phyloP scores from a whole-genome alignment of 139 green algal genomes.

The Desmodesmus armatus region DNA sequence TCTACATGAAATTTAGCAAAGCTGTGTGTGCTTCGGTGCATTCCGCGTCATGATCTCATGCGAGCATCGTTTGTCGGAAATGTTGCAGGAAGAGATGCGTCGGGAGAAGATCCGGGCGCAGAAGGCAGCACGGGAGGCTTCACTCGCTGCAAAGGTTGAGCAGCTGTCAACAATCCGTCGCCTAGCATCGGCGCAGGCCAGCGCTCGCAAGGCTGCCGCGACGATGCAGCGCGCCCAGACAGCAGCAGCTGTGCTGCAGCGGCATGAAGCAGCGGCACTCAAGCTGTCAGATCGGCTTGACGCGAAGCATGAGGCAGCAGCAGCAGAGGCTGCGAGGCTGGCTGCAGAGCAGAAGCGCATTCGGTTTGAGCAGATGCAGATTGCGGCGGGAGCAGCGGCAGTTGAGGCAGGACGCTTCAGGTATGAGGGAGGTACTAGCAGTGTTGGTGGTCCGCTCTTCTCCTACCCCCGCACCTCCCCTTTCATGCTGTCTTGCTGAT shows the following conservation, averaged over 20 bases:
- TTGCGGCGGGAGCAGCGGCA: slow-evolving; percentile 50
- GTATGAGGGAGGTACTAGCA: neutral
- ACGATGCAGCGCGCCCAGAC: neutral
- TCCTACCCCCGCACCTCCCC: neutral
- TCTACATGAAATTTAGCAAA: too few species aligned
- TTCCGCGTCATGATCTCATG: too few species aligned
- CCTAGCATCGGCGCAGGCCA: slow-evolving; percentile 39
- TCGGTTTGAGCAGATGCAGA: slow-evolving; percentile 72
- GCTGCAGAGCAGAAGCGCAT: slow-evolving; percentile 62
- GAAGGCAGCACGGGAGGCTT: slow-evolving; percentile 61
- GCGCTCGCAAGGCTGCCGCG: slow-evolving; percentile 33
- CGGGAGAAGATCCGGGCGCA: slow-evolving; percentile 58
- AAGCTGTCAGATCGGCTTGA: slow-evolving; percentile 60
- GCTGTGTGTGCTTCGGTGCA: too few species aligned
- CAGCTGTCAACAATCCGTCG: slow-evolving; percentile 65
- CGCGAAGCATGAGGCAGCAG: slow-evolving; percentile 55
- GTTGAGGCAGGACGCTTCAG: slow-evolving; percentile 38
- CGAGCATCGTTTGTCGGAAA: too few species aligned
- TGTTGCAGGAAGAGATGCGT: slow-evolving; percentile 68
- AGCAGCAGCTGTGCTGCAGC: slow-evolving; percentile 28
- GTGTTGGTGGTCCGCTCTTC: neutral
- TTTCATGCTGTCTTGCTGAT: neutral
- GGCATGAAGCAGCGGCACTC: slow-evolving; percentile 56
- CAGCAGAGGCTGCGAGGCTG: slow-evolving; percentile 61
- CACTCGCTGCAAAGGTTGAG: slow-evolving; percentile 60